phyloP scores from a whole-genome alignment of 2,329 filamentous ascomycete species.

The Fusarium xyrophilum region DNA sequence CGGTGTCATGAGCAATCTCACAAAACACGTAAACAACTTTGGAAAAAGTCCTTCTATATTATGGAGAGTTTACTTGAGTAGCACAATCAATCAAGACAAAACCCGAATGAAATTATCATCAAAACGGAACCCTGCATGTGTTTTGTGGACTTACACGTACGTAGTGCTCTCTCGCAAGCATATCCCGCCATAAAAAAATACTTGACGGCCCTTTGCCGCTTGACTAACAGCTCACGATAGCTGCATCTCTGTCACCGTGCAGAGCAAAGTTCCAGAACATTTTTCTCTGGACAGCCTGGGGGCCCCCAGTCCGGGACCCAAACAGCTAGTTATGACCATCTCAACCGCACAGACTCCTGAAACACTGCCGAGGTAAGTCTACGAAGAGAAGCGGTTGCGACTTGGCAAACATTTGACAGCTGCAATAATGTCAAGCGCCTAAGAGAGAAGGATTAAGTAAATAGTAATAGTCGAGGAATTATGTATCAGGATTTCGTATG shows the following conservation, averaged over 20 bases:
- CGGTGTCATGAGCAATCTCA: background rate
- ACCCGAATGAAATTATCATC: constrained; percentile 15
- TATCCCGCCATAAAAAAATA: background rate
- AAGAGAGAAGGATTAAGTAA: background rate
- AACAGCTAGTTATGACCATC: constrained; percentile 16
- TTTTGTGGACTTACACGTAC: constrained; percentile 1
- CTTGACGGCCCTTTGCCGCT: background rate
- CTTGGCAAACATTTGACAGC: constrained; percentile 25
- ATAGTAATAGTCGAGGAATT: background rate
- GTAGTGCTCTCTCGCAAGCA: background rate
- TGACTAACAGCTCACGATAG: constrained; percentile 1
- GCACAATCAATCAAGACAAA: constrained; percentile 15
- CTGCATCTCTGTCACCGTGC: background rate
- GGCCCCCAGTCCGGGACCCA: constrained; percentile 1
- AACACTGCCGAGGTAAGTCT: constrained; percentile 20
- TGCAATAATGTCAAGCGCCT: constrained; percentile 7
- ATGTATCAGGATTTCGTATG: background rate
- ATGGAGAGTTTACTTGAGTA: background rate
- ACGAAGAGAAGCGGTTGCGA: constrained; percentile 9
- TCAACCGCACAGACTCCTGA: constrained; percentile 23
- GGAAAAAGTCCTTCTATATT: background rate
- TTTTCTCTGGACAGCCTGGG: constrained; percentile 16
- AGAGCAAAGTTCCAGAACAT: constrained; percentile 23
- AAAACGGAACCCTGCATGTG: constrained; percentile 1
- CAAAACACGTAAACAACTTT: background rate